Evolutionary conservation across 371 early-diverging fungal species (phyloP).

Genomic region (Coemansia sp.): DNA sequence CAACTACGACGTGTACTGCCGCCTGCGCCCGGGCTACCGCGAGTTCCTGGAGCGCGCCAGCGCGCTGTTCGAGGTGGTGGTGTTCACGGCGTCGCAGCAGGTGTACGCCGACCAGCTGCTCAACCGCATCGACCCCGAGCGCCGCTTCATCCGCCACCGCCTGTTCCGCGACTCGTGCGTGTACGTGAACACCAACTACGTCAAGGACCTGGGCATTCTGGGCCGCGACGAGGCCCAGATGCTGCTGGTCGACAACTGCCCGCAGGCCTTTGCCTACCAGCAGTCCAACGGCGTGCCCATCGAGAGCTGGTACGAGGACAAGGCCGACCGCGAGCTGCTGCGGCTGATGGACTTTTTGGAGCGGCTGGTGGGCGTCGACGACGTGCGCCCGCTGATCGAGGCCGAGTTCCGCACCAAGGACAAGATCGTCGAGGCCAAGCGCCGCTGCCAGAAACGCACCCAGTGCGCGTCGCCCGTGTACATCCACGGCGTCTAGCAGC

Average conservation of each 20-base stretch:
- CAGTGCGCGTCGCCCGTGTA: constrained; percentile 19
- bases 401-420: constrained; percentile 51
- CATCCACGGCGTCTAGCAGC: constrained; percentile 2
- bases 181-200: constrained; percentile 62
- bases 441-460: constrained; percentile 16
- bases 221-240: constrained; percentile 64
- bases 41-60: constrained; percentile 58
- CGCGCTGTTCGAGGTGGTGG: constrained; percentile 65
- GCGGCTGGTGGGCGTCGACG: constrained; percentile 56
- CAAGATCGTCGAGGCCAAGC: constrained; percentile 39
- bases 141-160: constrained; percentile 55
- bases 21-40: constrained; percentile 52
- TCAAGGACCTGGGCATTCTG: constrained; percentile 67
- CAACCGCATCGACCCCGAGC: constrained; percentile 61
- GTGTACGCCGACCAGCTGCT: constrained; percentile 67
- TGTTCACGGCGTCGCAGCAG: constrained; percentile 75
- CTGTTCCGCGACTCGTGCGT: constrained; percentile 70
- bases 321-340: constrained; percentile 57
- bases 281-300: constrained; percentile 72
- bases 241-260: constrained; percentile 68
- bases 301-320: constrained; percentile 68
- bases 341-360: constrained; percentile 59
- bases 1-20: constrained; percentile 54
- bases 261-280: constrained; percentile 64
- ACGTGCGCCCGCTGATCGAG: constrained; percentile 63